Evolutionary conservation across 176 grass and related monocot genomes (phyloP).

Genomic region (Hyparrhenia diplandra): DNA sequence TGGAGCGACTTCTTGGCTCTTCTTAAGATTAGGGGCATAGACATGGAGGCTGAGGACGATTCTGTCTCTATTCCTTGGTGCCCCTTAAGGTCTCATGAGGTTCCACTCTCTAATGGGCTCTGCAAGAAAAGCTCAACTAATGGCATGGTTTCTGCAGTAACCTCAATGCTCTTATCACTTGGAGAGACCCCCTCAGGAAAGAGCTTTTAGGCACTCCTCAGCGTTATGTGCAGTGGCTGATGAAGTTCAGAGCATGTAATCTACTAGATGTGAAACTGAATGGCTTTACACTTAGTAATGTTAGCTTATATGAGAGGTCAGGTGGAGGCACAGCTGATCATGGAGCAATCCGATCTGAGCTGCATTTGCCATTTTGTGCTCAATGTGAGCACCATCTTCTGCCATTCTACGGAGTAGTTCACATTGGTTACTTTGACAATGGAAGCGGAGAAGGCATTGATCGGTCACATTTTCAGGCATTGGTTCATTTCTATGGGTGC

Average conservation of each 20-base stretch:
- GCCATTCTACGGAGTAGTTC: slow-evolving; percentile 87
- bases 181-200: slow-evolving; percentile 89
- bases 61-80: slow-evolving; percentile 58
- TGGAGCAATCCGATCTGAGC: slow-evolving; percentile 41
- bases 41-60: slow-evolving; percentile 33
- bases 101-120: slow-evolving; percentile 35
- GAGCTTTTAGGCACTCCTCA: slow-evolving; percentile 68
- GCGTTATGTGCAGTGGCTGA: slow-evolving; percentile 82
- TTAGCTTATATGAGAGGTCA: slow-evolving; percentile 11
- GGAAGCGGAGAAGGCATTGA: slow-evolving; percentile 41
- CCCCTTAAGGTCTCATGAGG: slow-evolving; percentile 52
- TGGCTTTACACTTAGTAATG: slow-evolving; percentile 30
- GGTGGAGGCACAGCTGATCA: slow-evolving; percentile 32
- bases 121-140: slow-evolving; percentile 33
- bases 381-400: slow-evolving; percentile 96
- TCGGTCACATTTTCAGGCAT: slow-evolving; percentile 50
- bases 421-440: slow-evolving; percentile 57
- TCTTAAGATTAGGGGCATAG: slow-evolving; percentile 62
- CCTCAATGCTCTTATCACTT: slow-evolving; percentile 57
- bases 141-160: slow-evolving; percentile 75
- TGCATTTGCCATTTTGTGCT: slow-evolving; percentile 80
- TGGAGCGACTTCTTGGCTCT: slow-evolving; percentile 81
- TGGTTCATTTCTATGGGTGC: slow-evolving; percentile 84
- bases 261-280: slow-evolving; percentile 44
- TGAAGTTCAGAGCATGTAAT: slow-evolving; percentile 71